phyloP scores from a whole-genome alignment of 1,284 basidiomycete species.

The Tylopilus orsonianus region DNA sequence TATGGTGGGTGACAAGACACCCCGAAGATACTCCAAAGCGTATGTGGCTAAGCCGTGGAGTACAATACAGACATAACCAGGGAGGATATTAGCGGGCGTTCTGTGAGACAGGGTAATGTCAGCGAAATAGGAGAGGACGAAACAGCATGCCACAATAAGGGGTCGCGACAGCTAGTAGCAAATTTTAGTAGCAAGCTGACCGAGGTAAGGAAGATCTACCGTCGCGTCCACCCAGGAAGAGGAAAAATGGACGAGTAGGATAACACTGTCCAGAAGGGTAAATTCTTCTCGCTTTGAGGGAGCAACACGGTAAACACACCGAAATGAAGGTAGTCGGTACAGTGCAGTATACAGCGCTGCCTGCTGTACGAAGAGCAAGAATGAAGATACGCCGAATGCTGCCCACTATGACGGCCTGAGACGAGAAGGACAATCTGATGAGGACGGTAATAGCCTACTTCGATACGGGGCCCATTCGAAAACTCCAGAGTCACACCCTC shows the following conservation, averaged over 20 bases:
- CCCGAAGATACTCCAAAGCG: conserved; percentile 60
- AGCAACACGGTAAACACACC: conserved; percentile 41
- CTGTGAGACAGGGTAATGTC: conserved; percentile 52
- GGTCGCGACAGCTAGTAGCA: conserved; percentile 44
- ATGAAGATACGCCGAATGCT: conserved; percentile 61
- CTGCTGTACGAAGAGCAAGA: conserved; percentile 67
- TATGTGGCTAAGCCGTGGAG: conserved; percentile 58
- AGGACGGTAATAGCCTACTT: conserved; percentile 43
- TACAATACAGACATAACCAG: conserved; percentile 63
- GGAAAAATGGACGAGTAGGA: conserved; percentile 67
- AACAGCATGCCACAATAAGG: conserved; percentile 43
- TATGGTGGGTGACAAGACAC: conserved; percentile 54
- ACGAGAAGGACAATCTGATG: not conserved
- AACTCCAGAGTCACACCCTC: conserved; percentile 53
- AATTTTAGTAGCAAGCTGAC: conserved; percentile 18
- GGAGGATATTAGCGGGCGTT: conserved; percentile 46
- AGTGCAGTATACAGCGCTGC: conserved; percentile 61
- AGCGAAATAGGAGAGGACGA: conserved; percentile 49
- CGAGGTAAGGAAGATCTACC: conserved; percentile 47
- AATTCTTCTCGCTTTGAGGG: not conserved
- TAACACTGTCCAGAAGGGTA: conserved; percentile 44
- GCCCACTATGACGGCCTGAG: conserved; percentile 55
- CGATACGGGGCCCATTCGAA: conserved; percentile 51
- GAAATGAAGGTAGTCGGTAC: conserved; percentile 59
- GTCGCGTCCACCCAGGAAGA: conserved; percentile 59